Conservation (phyloP, 495 filamentous ascomycete genomes). For the Bryoglossum gracile region DNA sequence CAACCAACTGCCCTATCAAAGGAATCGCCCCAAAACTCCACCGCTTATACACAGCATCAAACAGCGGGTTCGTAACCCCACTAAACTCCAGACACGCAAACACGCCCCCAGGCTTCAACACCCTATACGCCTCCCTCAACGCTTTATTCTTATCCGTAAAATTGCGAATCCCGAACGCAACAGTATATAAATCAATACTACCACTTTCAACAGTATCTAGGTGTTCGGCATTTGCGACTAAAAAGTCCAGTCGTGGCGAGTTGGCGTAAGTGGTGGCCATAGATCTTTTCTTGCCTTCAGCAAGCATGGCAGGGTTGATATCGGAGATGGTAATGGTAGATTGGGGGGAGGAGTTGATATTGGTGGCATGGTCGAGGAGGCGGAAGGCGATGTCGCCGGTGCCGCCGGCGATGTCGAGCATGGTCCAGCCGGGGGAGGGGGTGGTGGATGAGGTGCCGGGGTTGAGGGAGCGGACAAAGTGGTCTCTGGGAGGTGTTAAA, state of each 20-base stretch:
- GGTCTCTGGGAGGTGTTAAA: conserved; percentile 46
- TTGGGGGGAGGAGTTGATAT: conserved; percentile 68
- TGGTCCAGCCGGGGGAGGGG: conserved; percentile 53
- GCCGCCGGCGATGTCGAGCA: conserved; percentile 95
- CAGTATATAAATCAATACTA: conserved; percentile 86
- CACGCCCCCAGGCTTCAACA: conserved; percentile 88
- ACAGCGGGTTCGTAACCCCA: conserved; percentile 63
- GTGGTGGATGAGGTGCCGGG: conserved; percentile 58
- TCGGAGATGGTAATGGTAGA: conserved; percentile 85
- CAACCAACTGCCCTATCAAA: conserved; percentile 89
- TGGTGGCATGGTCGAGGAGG: conserved; percentile 81
- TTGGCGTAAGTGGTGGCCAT: conserved; percentile 50
- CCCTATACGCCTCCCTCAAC: conserved; percentile 71
- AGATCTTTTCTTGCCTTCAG: conserved; percentile 75
- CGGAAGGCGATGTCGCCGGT: conserved; percentile 98
- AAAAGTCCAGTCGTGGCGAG: conserved; percentile 53
- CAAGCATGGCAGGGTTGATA: conserved; percentile 92
- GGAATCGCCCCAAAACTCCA: conserved; percentile 96
- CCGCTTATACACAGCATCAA: conserved; percentile 85
- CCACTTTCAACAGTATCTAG: conserved; percentile 52
- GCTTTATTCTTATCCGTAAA: conserved; percentile 83
- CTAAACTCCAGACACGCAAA: conserved; percentile 97
- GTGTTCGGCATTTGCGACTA: conserved; percentile 85
- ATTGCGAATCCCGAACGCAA: conserved; percentile 96
- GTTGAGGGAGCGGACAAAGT: conserved; percentile 88